Evolutionary conservation across 257 asterid genomes (phyloP), one percentile per base, ranked within the genome.

Genomic region (Asclepias syriaca): DNA sequence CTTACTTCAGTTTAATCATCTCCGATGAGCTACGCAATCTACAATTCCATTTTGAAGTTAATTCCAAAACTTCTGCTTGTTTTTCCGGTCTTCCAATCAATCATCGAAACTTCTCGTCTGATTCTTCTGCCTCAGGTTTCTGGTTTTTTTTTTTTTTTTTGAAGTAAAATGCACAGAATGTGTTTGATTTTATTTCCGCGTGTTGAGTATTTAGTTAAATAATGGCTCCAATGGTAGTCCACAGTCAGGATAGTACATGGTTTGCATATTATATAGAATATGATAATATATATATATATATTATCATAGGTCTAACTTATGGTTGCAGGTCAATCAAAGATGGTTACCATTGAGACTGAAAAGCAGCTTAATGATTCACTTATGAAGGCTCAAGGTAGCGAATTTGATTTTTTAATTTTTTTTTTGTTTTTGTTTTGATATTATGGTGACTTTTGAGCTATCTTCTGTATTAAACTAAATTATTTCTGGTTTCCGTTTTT

Each of bases 291-390:
- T 24, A 24, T 24, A 0, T 24, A 24, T 24, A 24, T 24, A 24
- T 24, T 24, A 40, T 63, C 7, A n/a, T 68, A 63, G 61, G 74
- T 40, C 34, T 48, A 37, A 39, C 39, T 70, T 73, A 24, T 49
- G 59, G 55, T 71, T 66, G 45, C 84, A 92, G 99, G 84, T 79
- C 79, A 89, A 13, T 89, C 97, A 29, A 92, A 90, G 73, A 78
- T 92, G 40, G 93, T 92, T 45, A 70, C 69, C 3, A 84, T 95
- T 2, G 98, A 95, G 84, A 84, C 98, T 21, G 96, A 87, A 79
- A 90, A 88, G 80, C 96, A 92, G 82, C 87, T 86, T 60, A 83
- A 82, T 77, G 86, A 86, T 71, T 85, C 92, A 46, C 90, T 95
- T 73, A 86, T 85, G 77, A 95, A 87, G 82, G 88, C 83, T 68